These are phyloP conservation scores for Metschnikowia cubensis DNA, from an alignment of 805 yeast species.

Conservation along the genomic window DNA sequence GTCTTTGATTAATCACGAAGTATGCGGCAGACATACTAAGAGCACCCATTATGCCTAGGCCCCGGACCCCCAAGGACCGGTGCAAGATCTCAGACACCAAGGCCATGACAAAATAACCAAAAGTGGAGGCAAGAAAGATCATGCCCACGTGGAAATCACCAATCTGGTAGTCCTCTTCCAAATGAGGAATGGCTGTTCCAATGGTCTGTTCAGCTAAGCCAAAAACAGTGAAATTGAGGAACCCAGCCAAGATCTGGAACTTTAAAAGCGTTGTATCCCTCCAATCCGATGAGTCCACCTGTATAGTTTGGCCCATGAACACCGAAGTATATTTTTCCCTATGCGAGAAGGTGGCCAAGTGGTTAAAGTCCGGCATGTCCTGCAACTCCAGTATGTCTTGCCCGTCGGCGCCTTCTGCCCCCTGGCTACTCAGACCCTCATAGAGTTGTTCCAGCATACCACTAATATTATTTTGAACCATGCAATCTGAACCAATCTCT, in stretches of 20 bases:
- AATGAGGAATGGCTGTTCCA: constrained; percentile 54
- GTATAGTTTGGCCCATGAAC: constrained; percentile 26
- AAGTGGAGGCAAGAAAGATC: constrained; percentile 48
- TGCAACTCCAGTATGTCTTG: too few species aligned
- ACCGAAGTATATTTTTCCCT: constrained; percentile 14
- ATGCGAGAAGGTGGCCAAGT: constrained; percentile 10
- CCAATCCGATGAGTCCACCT: constrained; percentile 39
- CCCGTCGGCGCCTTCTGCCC: background rate
- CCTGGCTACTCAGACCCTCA: background rate
- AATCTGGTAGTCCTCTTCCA: constrained; percentile 45
- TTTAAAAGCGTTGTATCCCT: constrained; percentile 34
- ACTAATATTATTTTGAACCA: too few species aligned
- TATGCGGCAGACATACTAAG: constrained; percentile 35
- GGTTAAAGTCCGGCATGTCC: constrained; percentile 5
- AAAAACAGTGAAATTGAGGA: constrained; percentile 38
- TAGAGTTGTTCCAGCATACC: background rate
- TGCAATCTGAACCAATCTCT: too few species aligned
- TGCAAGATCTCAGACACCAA: constrained; percentile 43
- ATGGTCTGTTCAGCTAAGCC: constrained; percentile 61
- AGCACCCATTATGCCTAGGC: constrained; percentile 37
- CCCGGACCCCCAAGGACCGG: constrained; percentile 43
- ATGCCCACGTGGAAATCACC: constrained; percentile 46
- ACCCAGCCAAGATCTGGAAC: constrained; percentile 41
- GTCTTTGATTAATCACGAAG: constrained; percentile 33
- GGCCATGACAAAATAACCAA: constrained; percentile 56